Base-by-base conservation (phyloP, 352 stramenopile genomes). In the Globisporangium parvum region DNA sequence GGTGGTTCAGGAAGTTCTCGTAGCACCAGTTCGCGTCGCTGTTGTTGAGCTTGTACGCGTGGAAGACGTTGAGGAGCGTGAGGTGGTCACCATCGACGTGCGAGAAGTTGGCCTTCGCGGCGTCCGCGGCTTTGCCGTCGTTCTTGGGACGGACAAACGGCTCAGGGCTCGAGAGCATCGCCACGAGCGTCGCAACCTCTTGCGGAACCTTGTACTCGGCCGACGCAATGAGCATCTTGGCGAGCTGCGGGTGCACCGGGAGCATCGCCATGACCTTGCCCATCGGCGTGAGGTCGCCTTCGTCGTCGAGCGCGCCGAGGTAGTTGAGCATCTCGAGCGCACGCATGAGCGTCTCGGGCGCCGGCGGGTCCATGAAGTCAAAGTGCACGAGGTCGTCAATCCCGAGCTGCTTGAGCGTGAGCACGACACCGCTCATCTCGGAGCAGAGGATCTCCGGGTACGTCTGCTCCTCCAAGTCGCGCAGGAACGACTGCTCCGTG, bases 291-390 rank as follows among this genome's bases (percentile, higher is more conserved):
- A 99, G 76, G 35, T 98, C 87, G 31, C 97, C 97, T 47, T 99
- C 96, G 55, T 99, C 96, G 65, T 99, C 95, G 3, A 99, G 62
- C 18, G 96, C 97, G 45, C 96, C 97, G 0, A 99, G 71, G 59
- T 98, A 99, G 70, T 99, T 98, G 42, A 99, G 75, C 69, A 98
- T 88, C 68, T 99, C 97, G 37, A 99, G 70, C 33, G 97, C 96
- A 67, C 97, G 80, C 93, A 99, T 99, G 20, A 99, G 71, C 26
- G 97, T 99, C 67, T 99, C 96, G 0, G 97, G 95, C 8, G 97
- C 96, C 20, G 97, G 97, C 33, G 97, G 97, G 65, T 99, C 97
- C 95, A 99, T 99, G 62, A 99, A 99, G 83, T 99, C 97, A 65
- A 99, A 99, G 66, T 99, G 93, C 4, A 99, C 96, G 8, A 99